Evolutionary conservation across 2,329 filamentous ascomycete genomes (phyloP), one percentile per base, ranked within the genome.

Genomic region (Fusarium verticillioides): DNA sequence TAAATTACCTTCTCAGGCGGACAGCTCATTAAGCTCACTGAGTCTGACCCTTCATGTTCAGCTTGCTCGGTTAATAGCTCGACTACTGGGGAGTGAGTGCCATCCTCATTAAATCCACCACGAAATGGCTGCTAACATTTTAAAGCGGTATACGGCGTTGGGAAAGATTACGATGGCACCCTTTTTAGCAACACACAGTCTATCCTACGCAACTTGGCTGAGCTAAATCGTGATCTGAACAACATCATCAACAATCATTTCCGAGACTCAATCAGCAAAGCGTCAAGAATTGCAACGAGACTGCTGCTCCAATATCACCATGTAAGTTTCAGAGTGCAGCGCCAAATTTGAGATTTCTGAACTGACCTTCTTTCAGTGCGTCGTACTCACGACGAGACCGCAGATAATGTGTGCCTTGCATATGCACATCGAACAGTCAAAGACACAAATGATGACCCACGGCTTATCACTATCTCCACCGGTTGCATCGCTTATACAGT

Each of bases 331-430:
- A 3, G 1, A 8, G 4, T 1, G 9, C 13, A 5, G 7, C 1
- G 5, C 3, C 2, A 12, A 18, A 7, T 3, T 8, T 2, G 30
- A 23, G 13, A 4, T 0, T 18, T 2, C 9, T 23, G 2, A 2
- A 18, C 53, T 77, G 9, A 75, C 21, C 0, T 9, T 19, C 4
- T 11, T 11, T 2, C 1, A 78, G 77, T 80, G 78, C 15, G 78
- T 80, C 1, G 78, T 80, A 7, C 75, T 80, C 15, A 79, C 78
- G 3, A 80, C 78, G 0, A 67, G 78, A 3, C 78, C 78, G 2
- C 78, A 80, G 21, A 79, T 79, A 13, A 80, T 80, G 78, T 80
- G 78, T n/a, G 79, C 79, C 1, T 57, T 81, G 4, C 79, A 81
- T 26, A 80, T 81, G 67, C 77, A 79, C 12, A 79, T 79, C 2